Evolutionary conservation across 1,139 yeast genomes (phyloP), one percentile per base, ranked within the genome.

Genomic region (Protomyces pachydermus): DNA sequence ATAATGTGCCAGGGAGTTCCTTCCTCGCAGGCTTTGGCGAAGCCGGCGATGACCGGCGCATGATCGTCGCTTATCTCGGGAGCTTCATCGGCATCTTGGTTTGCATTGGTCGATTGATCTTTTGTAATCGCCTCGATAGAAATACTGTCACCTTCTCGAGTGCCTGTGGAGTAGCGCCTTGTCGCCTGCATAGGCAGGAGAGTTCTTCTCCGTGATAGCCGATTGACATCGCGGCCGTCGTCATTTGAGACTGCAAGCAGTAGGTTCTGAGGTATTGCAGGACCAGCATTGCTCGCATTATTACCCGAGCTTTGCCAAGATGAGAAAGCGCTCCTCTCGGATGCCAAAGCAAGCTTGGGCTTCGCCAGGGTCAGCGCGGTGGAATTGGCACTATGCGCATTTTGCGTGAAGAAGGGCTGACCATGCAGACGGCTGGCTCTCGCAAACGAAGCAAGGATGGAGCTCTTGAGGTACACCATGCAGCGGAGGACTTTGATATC

Each of bases 151-250:
- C 12, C 48, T 12, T 42, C 48, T 16, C 48, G 18, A 3, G 62
- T 52, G 12, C 62, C 62, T 2, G 62, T 58, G n/a, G 62, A 58
- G 18, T 58, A 58, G 12, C 62, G 62, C 20, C 62, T 56, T 3
- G 48, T 39, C 34, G 32, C 62, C 46, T 14, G 62, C 62, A 16
- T 38, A 16, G 53, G 62, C 45, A 58, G 39, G 2, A 54, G 52
- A 16, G 51, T 14, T n/a, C 38, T 54, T 4, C 52, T 37, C 23
- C 54, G 51, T 56, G 56, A 51, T 4, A 16, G 32, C 34, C 45
- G 56, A 32, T 28, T 10, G 8, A 10, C 25, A 18, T 42, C 25
- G 23, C 48, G 48, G 14, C 12, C 32, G 42, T 58, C 62, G 28
- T 58, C 62, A 23, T 45, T 58, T n/a, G 45, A 37, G 38, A 52